Base-by-base conservation (phyloP, 176 grass and related monocot genomes). In the Raddia distichophylla region DNA sequence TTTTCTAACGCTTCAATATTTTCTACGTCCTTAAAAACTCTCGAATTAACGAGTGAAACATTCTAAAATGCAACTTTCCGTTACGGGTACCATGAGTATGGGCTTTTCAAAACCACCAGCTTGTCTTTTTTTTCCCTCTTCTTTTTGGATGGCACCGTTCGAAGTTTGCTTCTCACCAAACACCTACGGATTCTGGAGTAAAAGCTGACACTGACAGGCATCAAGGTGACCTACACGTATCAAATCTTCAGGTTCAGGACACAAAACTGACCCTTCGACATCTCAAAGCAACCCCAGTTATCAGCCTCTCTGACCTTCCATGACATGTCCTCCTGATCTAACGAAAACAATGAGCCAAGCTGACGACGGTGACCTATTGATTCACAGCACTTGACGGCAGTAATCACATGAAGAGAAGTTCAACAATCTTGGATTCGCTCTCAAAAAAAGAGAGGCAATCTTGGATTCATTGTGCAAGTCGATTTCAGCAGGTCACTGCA, bases 241-340 rank as follows among this genome's bases (percentile, higher is more conserved):
- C 37, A 45, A 66, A 14, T 33, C 45, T 68, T 50, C 57, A 78
- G 40, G 22, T 27, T 27, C 15, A 78, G 40, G 22, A 56, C 45
- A 8, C 55, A 46, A 63, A 34, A 11, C 68, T 27, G 60, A 47
- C 47, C 4, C 37, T 65, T 87, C 8, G 65, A 82, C 67, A 10
- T 43, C 40, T 78, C 66, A 87, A 71, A 49, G 22, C 13, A 48
- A 64, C 12, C 10, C 33, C 35, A 81, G 43, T 27, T 27, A 27
- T 27, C 27, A 27, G 27, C 27, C 43, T 14, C 16, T 20, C 8
- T 68, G 45, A 71, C 35, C 55, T 64, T 8, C 43, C 47, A 27
- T 11, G 58, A 64, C 57, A 64, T 48, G 5, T 40, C 20, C 53
- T 56, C 47, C 59, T 56, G 17, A 72, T 3, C 8, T n/a, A 52